These are phyloP conservation scores for Backusella luteola DNA, from an alignment of 192 early-diverging fungal genomes.

Conservation along the genomic window DNA sequence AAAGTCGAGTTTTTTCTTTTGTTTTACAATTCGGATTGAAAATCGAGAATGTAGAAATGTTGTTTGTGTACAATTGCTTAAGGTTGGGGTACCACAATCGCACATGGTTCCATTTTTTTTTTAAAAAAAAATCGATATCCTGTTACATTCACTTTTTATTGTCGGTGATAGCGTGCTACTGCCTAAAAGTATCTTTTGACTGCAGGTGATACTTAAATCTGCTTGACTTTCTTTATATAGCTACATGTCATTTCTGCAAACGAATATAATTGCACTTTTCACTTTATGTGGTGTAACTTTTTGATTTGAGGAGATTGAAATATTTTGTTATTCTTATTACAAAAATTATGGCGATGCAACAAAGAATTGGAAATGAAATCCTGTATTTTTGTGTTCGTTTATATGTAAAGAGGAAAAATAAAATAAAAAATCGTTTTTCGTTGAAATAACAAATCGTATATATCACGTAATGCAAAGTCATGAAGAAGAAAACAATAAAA, in stretches of 20 bases:
- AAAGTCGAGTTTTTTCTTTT: not conserved
- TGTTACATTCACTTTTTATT: not conserved
- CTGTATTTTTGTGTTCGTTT: not conserved
- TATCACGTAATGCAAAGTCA: not conserved
- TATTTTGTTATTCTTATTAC: not conserved
- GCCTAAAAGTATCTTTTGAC: not conserved
- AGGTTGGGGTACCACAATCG: not conserved
- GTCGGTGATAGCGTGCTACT: not conserved
- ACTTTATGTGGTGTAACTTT: conserved; percentile 5
- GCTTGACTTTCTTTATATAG: not conserved
- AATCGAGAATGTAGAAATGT: not conserved
- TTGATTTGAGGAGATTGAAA: not conserved
- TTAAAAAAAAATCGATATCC: not conserved
- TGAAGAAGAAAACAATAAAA: not conserved
- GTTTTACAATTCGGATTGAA: no score
- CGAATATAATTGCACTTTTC: not conserved
- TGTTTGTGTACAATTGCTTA: not conserved
- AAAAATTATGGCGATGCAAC: not conserved
- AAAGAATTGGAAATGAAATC: not conserved
- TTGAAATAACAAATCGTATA: not conserved
- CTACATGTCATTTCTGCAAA: conserved; percentile 5
- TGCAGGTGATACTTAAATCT: not conserved
- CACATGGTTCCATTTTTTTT: not conserved
- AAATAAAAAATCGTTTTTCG: not conserved
- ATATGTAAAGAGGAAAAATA: not conserved